A percentile compares a stretch with the other conserved stretches of the same genome.
Conservation (phyloP, 805 yeast genomes). For the Spathaspora girioi region DNA sequence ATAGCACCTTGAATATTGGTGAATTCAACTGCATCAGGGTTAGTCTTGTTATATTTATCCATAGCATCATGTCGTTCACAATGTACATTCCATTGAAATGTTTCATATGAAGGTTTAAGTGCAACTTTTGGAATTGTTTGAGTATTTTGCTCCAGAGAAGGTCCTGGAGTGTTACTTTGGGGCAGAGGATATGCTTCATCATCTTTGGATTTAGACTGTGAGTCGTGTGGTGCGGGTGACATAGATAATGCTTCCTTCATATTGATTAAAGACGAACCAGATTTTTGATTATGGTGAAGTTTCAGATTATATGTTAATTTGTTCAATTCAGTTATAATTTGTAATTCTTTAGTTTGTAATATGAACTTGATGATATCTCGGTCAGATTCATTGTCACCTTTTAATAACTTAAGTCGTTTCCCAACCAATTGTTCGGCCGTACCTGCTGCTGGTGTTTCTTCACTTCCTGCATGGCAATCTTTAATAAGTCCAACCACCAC, state of each 20-base stretch:
- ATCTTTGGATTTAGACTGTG: neutral
- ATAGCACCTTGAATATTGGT: constrained; percentile 33
- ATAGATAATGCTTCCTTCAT: constrained; percentile 15
- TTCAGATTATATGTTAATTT: constrained; percentile 31
- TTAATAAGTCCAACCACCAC: constrained; percentile 19
- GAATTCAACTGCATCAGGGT: constrained; percentile 8
- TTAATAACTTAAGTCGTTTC: constrained; percentile 26
- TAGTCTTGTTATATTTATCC: neutral
- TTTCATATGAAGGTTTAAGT: constrained; percentile 22
- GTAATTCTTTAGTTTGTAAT: constrained; percentile 32
- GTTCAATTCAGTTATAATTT: constrained; percentile 33
- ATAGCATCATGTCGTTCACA: constrained; percentile 10
- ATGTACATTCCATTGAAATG: constrained; percentile 3
- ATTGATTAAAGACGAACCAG: constrained; percentile 18
- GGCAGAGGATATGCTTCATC: neutral
- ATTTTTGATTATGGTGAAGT: constrained; percentile 24
- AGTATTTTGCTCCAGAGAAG: constrained; percentile 6
- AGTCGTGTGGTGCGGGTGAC: constrained; percentile 11
- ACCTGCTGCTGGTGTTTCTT: neutral
- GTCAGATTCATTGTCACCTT: constrained; percentile 20
- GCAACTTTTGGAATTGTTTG: constrained; percentile 28
- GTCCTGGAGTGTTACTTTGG: neutral
- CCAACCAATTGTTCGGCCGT: constrained; percentile 13
- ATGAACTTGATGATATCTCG: constrained; percentile 25
- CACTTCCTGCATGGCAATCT: neutral